A percentile compares a stretch with the other conserved stretches of the same genome.
Conservation (phyloP, 495 filamentous ascomycete species). For the Cenococcum geophilum region DNA sequence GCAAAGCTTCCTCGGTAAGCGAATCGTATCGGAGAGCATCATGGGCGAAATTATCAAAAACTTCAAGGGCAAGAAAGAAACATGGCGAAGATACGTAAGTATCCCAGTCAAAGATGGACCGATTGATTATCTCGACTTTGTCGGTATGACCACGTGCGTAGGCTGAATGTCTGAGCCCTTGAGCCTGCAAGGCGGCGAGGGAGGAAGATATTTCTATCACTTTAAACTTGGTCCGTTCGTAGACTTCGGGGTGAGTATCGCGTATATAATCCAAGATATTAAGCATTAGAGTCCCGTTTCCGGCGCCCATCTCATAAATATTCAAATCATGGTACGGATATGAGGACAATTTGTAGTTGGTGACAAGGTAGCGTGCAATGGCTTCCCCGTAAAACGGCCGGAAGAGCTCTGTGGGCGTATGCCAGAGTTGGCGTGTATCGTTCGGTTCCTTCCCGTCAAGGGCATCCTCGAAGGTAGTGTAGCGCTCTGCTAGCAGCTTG, state of each 20-base stretch:
- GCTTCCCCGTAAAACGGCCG: conserved; percentile 95
- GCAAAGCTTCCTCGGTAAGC: conserved; percentile 65
- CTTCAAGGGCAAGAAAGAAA: conserved; percentile 97
- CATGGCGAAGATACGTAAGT: conserved; percentile 79
- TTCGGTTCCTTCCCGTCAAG: conserved; percentile 66
- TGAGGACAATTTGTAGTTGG: conserved; percentile 88
- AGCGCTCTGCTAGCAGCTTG: conserved; percentile 63
- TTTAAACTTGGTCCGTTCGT: conserved; percentile 86
- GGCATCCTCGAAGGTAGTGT: conserved; percentile 81
- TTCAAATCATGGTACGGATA: conserved; percentile 96
- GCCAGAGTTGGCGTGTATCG: conserved; percentile 87
- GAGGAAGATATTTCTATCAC: conserved; percentile 88
- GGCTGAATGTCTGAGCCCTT: conserved; percentile 58
- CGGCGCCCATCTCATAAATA: conserved; percentile 98
- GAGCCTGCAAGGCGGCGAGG: conserved; percentile 70
- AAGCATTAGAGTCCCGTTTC: conserved; percentile 95
- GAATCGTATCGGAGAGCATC: conserved; percentile 85
- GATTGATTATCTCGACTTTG: conserved; percentile 90
- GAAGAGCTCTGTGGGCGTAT: conserved; percentile 96
- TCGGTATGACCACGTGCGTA: conserved; percentile 65
- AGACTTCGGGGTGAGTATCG: conserved; percentile 80
- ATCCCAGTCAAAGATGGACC: conserved; percentile 91
- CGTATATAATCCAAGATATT: conserved; percentile 98
- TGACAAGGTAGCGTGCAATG: conserved; percentile 85
- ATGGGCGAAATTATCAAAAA: conserved; percentile 97